Evolutionary conservation across 345 rosid species (phyloP), one percentile per base, ranked within the genome.

Genomic region (Gossypium stocksii): DNA sequence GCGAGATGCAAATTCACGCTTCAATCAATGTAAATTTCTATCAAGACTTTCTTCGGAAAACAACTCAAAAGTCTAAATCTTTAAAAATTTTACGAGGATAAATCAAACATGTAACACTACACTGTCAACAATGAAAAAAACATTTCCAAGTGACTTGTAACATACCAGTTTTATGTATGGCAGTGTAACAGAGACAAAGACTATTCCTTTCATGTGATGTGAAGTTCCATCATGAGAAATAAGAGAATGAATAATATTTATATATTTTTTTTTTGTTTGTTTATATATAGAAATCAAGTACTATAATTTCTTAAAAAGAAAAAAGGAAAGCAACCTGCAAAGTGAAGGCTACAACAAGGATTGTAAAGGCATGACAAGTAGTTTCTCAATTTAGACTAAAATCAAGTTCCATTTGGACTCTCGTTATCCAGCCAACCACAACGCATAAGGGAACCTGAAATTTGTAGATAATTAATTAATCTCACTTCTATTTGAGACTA

Each of bases 191-290:
- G 7, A 92, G 88, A 78, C 86, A 89, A 66, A 94, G 97, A 87
- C 73, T 73, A 83, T 60, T 77, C 98, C 97, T 86, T 94, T 92
- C 92, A 94, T 72, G 83, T 90, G 91, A 59, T 94, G 91, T 10
- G 98, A 92, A 51, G 92, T 92, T 67, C 97, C 97, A 86, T 94
- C 98, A 95, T 91, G 89, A 59, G 38, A 34, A 34, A 34, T 34
- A 34, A 34, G 41, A 34, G 75, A 69, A 43, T 9, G 17, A 60
- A 7, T 41, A 53, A 13, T 17, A 41, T 12, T 49, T 15, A 29
- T 20, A 34, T 19, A 73, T 45, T n/a, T 29, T 14, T 45, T n/a
- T 29, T 14, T 34, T 34, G 7, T 34, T 34, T 34, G 41, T 34
- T 34, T 34, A 34, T 34, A 34, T 22, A 61, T 16, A 7, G 17